Evolutionary conservation across 73 alveolate genomes (phyloP), one percentile per base, ranked within the genome.

Genomic region (Urostyla sp.): DNA sequence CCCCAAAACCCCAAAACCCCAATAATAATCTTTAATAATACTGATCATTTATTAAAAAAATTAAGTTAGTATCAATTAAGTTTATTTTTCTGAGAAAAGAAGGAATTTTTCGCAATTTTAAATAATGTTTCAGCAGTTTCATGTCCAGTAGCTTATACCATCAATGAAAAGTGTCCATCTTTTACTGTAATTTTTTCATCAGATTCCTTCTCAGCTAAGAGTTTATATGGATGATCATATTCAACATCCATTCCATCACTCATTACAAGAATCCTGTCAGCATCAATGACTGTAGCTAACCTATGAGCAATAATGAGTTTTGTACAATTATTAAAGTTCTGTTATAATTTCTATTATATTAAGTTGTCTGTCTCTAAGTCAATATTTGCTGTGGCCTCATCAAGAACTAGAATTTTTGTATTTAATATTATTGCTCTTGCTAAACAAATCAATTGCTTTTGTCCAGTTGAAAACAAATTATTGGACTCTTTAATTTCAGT

Each of bases 381-480:
- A 45, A 91, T 90, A 54, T 87, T 81, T 27, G 94, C 90, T 36
- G 97, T 91, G 0, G 97, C 97, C 85, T 91, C 97, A 75, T 91
- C 97, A 37, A 91, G 63, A 30, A 91, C 90, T 31, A 92, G 61
- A 59, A 92, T 85, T 85, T 85, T 89, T 84, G 74, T 84, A 40
- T 86, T 82, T 63, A 85, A 72, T 50, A 92, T 81, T 13, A 80
- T 59, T 21, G 94, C 96, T 48, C 98, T 85, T 1, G 92, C 98
- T 57, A 92, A 60, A 48, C 98, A 92, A 54, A 86, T 43, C 74
- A 91, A 82, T 76, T 91, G 94, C 67, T 91, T 87, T 66, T 89
- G 80, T 15, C 97, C 97, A 52, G 60, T 50, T 27, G 91, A 83
- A 50, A 83, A 83, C 15, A 75, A 31, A 15, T 34, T 45, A 56